These are phyloP conservation scores for Termitomyces sp. DNA, from an alignment of 768 basidiomycete genomes.

Conservation along the genomic window DNA sequence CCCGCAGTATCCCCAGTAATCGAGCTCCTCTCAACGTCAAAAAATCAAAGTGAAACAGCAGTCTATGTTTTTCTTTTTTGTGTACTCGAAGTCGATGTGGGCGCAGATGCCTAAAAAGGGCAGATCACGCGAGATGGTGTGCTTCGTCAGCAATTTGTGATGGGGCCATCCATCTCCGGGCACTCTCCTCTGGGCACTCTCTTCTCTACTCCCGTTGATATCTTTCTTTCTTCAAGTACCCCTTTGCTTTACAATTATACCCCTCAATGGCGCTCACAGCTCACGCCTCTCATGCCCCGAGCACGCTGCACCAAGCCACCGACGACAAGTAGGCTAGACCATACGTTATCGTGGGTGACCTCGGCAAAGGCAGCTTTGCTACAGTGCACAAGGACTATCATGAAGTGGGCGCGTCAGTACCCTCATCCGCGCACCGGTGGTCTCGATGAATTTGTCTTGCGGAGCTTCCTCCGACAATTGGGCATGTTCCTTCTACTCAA, in stretches of 20 bases:
- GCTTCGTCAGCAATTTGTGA: neutral
- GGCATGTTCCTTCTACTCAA: slow-evolving; percentile 47
- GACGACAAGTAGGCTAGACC: slow-evolving; percentile 75
- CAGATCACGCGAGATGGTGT: slow-evolving; percentile 1
- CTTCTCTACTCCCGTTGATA: too few species aligned
- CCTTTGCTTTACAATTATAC: too few species aligned
- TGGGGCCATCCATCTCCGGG: too few species aligned
- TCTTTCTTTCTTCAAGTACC: too few species aligned
- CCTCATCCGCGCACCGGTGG: slow-evolving; percentile 91
- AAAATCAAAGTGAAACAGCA: too few species aligned
- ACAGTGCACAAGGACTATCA: slow-evolving; percentile 45
- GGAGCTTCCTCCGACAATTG: slow-evolving; percentile 85
- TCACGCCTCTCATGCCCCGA: neutral
- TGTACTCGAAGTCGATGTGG: too few species aligned
- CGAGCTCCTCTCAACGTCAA: too few species aligned
- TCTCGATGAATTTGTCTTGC: slow-evolving; percentile 83
- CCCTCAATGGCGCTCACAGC: slow-evolving; percentile 14
- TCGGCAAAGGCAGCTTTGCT: slow-evolving; percentile 31
- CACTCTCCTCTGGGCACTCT: too few species aligned
- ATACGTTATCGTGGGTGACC: slow-evolving; percentile 72
- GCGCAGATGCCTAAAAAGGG: slow-evolving; percentile 3
- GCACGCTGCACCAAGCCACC: slow-evolving; percentile 9
- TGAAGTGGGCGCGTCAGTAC: slow-evolving; percentile 35
- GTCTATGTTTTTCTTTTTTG: too few species aligned
- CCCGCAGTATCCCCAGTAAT: too few species aligned